Conservation (phyloP, 2,329 filamentous ascomycete species). For the Fusarium acutatum region DNA sequence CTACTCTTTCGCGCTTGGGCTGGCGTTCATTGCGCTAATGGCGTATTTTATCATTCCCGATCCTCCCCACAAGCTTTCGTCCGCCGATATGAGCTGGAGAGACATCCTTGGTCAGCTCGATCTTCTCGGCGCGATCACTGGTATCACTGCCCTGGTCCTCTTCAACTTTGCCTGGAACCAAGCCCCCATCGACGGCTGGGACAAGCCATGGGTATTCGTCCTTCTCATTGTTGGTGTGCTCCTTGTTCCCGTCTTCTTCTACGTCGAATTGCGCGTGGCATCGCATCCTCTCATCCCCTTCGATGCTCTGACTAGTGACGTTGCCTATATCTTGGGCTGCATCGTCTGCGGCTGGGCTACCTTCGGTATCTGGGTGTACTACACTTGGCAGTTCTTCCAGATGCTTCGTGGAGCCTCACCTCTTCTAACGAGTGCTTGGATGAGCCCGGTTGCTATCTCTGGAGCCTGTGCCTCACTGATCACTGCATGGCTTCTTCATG, state of each 20-base stretch:
- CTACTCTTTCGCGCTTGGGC: slow-evolving; percentile 52
- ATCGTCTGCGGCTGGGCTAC: slow-evolving; percentile 63
- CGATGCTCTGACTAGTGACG: slow-evolving; percentile 52
- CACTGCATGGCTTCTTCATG: slow-evolving; percentile 53
- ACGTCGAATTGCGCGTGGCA: slow-evolving; percentile 60
- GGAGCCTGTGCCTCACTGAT: slow-evolving; percentile 57
- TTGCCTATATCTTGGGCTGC: slow-evolving; percentile 65
- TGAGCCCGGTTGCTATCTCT: slow-evolving; percentile 54
- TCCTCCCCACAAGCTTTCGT: slow-evolving; percentile 30
- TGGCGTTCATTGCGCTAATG: slow-evolving; percentile 45
- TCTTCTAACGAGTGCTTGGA: slow-evolving; percentile 55
- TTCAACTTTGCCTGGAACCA: slow-evolving; percentile 76
- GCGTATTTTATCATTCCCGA: slow-evolving; percentile 49
- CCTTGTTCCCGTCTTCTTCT: slow-evolving; percentile 63
- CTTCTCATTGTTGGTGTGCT: slow-evolving; percentile 65
- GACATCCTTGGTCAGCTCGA: slow-evolving; percentile 48
- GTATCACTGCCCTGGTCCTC: slow-evolving; percentile 65
- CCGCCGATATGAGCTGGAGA: neutral
- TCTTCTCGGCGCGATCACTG: slow-evolving; percentile 51
- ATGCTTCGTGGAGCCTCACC: slow-evolving; percentile 52
- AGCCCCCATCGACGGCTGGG: slow-evolving; percentile 67
- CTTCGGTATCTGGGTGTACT: slow-evolving; percentile 64
- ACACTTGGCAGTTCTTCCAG: slow-evolving; percentile 60
- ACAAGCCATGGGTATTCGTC: slow-evolving; percentile 62
- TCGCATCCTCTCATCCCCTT: slow-evolving; percentile 66